phyloP scores from a whole-genome alignment of 805 yeast genomes.

The Teunomyces stri region DNA sequence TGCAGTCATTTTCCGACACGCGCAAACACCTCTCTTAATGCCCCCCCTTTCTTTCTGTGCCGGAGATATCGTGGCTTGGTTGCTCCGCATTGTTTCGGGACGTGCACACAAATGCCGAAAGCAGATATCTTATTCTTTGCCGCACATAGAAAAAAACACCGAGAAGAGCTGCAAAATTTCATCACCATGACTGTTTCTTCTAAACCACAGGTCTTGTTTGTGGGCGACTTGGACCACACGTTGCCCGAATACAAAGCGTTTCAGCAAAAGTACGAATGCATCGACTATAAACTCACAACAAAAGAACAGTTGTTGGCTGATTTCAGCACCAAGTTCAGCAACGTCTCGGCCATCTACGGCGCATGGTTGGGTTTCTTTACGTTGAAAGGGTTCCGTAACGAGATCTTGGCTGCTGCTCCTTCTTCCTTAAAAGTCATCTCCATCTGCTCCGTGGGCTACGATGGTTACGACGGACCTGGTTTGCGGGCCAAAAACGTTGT shows the following conservation, averaged over 20 bases:
- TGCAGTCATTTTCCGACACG: too few relatives aligned
- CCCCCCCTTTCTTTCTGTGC: too few relatives aligned
- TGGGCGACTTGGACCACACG: conserved; percentile 48
- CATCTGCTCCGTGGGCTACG: conserved; percentile 58
- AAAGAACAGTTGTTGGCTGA: conserved; percentile 40
- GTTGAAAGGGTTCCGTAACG: conserved; percentile 49
- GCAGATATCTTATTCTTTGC: too few relatives aligned
- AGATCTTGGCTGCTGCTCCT: conserved; percentile 46
- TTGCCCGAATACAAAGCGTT: conserved; percentile 48
- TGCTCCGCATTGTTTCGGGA: too few relatives aligned
- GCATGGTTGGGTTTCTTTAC: conserved; percentile 56
- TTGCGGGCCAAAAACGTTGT: conserved; percentile 44
- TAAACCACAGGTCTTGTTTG: conserved; percentile 43
- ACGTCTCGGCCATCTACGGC: conserved; percentile 54
- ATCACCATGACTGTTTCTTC: conserved; percentile 3
- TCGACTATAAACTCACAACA: conserved; percentile 40
- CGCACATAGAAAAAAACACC: neutral
- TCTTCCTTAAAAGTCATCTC: conserved; percentile 45
- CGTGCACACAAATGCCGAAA: too few relatives aligned
- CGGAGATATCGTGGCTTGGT: too few relatives aligned
- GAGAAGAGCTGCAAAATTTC: neutral
- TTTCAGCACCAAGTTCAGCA: conserved; percentile 37
- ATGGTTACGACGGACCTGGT: conserved; percentile 44
- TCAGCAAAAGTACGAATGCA: conserved; percentile 33
- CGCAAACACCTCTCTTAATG: too few relatives aligned